Base-by-base conservation (phyloP, 345 rosid genomes). In the Garcia nutans region DNA sequence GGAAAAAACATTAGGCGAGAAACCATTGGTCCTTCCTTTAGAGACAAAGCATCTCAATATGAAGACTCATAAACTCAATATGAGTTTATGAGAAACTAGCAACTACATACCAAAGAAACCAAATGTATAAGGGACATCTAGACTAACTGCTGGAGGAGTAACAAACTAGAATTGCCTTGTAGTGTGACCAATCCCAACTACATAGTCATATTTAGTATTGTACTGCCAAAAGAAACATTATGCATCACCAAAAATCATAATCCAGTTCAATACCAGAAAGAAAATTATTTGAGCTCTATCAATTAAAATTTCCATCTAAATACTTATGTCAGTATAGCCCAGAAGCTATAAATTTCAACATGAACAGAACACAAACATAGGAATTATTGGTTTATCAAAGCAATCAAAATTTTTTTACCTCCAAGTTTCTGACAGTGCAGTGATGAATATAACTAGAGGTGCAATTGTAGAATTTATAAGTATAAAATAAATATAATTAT, bases 401-500 rank as follows among this genome's bases (percentile, higher is more conserved):
- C 23, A 42, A 50, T 50, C 23, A n/a, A 22, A 23, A 52, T n/a
- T n/a, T 37, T 61, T 47, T 68, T 61, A 92, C 98, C 98, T 89
- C 79, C 45, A 95, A 78, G 64, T 89, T 78, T 85, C 81, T 83
- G 77, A 93, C 83, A 70, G 81, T 75, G 81, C 93, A 90, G 80
- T 95, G 99, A 76, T 95, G 97, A 78, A 95, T 95, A 67, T 83
- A 89, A 73, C 97, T 96, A 70, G 99, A 95, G 73, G 86, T 85
- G 81, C 91, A 93, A 66, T 91, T 80, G 81, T 74, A 82, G 76
- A 20, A 95, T 67, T 77, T 85, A 72, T 95, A 95, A 50, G 87
- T 84, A 15, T 28, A 33, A 60, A n/a, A n/a, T n/a, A n/a, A n/a
- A n/a, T n/a, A n/a, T n/a, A n/a, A n/a, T n/a, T n/a, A n/a, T n/a